These are phyloP conservation scores for Pichia occidentalis DNA, from an alignment of 805 yeast species.

Conservation along the genomic window DNA sequence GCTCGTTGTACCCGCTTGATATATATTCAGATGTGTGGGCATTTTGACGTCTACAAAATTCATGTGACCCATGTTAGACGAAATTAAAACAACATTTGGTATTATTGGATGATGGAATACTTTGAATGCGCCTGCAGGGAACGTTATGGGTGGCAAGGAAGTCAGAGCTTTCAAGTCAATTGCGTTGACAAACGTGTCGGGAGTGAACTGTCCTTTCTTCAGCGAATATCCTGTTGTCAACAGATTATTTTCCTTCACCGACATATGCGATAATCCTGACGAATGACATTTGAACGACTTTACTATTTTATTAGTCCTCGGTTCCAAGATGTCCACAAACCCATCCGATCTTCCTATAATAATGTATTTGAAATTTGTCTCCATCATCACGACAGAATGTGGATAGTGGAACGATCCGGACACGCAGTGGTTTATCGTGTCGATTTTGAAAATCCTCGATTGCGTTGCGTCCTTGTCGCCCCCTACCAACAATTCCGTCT, in stretches of 20 bases:
- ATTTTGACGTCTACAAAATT: slow-evolving; percentile 80
- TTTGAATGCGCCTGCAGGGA: slow-evolving; percentile 83
- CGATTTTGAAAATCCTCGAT: slow-evolving; percentile 36
- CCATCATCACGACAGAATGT: slow-evolving; percentile 41
- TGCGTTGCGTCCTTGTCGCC: slow-evolving; percentile 27
- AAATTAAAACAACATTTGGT: slow-evolving; percentile 68
- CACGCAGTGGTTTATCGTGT: slow-evolving; percentile 33
- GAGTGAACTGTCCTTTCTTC: slow-evolving; percentile 48
- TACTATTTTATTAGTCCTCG: slow-evolving; percentile 39
- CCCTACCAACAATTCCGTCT: slow-evolving; percentile 40
- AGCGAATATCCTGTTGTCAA: slow-evolving; percentile 78
- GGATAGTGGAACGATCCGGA: slow-evolving; percentile 35
- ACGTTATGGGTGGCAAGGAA: slow-evolving; percentile 72
- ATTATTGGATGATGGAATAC: slow-evolving; percentile 82
- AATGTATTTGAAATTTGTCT: slow-evolving; percentile 45
- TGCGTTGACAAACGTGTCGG: slow-evolving; percentile 78
- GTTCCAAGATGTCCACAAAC: slow-evolving; percentile 57
- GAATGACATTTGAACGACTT: slow-evolving; percentile 55
- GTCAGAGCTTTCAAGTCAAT: slow-evolving; percentile 72
- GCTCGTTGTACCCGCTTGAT: slow-evolving; percentile 55
- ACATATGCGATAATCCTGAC: slow-evolving; percentile 56
- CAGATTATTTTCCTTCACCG: slow-evolving; percentile 55
- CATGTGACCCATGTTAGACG: slow-evolving; percentile 72
- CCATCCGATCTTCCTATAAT: slow-evolving; percentile 58
- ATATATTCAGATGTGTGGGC: slow-evolving; percentile 59